Base-by-base conservation (phyloP, 1,284 basidiomycete species). In the Ceratobasidium sp. region DNA sequence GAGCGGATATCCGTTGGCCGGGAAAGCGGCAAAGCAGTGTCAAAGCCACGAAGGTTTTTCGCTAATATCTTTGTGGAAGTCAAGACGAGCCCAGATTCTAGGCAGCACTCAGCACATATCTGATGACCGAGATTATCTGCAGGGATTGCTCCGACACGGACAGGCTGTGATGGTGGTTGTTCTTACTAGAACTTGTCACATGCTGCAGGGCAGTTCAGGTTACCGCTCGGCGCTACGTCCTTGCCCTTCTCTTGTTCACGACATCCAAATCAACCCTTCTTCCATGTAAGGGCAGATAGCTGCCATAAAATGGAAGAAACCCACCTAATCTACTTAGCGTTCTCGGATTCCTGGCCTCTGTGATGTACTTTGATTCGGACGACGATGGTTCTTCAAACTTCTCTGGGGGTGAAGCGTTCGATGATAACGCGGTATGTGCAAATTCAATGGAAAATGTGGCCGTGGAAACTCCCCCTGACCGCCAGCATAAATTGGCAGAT, bases 301-400 rank as follows among this genome's bases (percentile, higher is more conserved):
- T 53, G 17, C 3, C 31, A 56, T 37, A 31, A 42, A 20, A 35
- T 20, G 51, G 47, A 51, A n/a, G 49, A 68, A 37, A 68, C 3
- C 51, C 56, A 68, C 51, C 23, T 56, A 33, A 17, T 56, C 17
- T 54, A 26, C 13, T 5, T 37, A 53, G 56, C 26, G 23, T 7
- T 37, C 15, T 23, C 17, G 49, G 49, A 31, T 60, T 71, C 54
- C 20, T 20, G 39, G 11, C 28, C 39, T 26, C 45, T 15, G 31
- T 15, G 26, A 74, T 74, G 69, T 61, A 63, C 58, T 53, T 53
- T 20, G 39, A 74, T 53, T 74, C 69, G 13, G 69, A 74, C 26
- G 69, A 63, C 15, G 45, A 56, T 6, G 56, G 60, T 49, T 42
- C 39, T n/a, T 58, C 69, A 37, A 45, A n/a, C n/a, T 47, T 33